These are phyloP conservation scores for Solanum hybrid DNA, from an alignment of 305 asterid genomes.

Conservation along the genomic window DNA sequence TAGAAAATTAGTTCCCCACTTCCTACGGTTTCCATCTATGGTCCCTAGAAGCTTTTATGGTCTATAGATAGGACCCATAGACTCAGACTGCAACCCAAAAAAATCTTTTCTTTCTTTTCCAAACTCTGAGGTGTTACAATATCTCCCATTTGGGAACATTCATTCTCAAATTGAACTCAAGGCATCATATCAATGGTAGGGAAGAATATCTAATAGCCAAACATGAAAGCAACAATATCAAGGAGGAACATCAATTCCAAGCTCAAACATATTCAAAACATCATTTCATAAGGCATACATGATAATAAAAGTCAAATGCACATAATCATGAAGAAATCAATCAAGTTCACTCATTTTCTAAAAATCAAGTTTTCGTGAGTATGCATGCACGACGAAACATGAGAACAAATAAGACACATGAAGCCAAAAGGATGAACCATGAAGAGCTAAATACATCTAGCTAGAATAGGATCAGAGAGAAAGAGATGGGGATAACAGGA, in stretches of 20 bases:
- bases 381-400: not conserved
- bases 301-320: no score
- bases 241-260: not conserved
- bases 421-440: not conserved
- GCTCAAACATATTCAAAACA: not conserved
- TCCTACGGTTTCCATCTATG: no score
- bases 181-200: not conserved
- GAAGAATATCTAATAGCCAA: not conserved
- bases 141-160: no score
- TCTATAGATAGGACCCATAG: no score
- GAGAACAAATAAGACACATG: not conserved
- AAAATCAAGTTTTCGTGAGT: not conserved
- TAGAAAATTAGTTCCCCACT: no score
- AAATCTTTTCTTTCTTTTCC: no score
- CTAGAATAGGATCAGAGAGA: no score
- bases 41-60: no score
- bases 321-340: no score
- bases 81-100: no score
- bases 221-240: not conserved
- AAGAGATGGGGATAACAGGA: not conserved
- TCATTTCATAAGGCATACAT: no score
- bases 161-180: not conserved
- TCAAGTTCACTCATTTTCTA: no score
- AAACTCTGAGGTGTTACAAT: not conserved
- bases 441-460: not conserved